These are phyloP conservation scores for Aureococcus anophagefferens DNA, from an alignment of 108 stramenopile species.

Conservation along the genomic window DNA sequence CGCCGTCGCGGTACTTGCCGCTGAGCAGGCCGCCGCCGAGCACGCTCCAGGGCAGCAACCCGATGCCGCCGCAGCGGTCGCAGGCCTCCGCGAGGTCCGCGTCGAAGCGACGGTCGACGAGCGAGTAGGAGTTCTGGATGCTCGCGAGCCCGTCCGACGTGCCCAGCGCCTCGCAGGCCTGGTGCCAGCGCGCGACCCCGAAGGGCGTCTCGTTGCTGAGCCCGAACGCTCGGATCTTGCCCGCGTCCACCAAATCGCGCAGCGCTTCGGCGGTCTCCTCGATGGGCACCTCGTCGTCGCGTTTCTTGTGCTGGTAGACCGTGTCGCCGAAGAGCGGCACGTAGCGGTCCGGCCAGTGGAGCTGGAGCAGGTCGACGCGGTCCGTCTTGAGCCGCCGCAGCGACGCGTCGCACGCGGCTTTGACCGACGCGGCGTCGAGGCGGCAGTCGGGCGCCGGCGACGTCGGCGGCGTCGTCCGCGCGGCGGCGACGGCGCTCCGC, in stretches of 20 bases:
- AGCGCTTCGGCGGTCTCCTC: constrained; percentile 69
- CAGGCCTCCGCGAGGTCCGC: constrained; percentile 72
- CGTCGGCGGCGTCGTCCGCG: constrained; percentile 18
- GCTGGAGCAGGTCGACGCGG: constrained; percentile 82
- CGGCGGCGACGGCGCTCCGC: constrained; percentile 24
- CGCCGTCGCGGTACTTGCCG: constrained; percentile 29
- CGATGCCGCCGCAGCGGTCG: constrained; percentile 67
- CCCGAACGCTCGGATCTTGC: constrained; percentile 72
- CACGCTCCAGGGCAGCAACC: constrained; percentile 70
- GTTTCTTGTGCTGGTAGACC: constrained; percentile 48
- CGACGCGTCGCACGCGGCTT: constrained; percentile 46
- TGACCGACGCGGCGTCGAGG: constrained; percentile 21
- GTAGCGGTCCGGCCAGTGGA: constrained; percentile 84
- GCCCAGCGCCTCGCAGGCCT: constrained; percentile 50
- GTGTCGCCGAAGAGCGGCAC: constrained; percentile 62
- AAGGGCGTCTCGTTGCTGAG: constrained; percentile 84
- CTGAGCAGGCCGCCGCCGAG: constrained; percentile 75
- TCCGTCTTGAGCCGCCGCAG: constrained; percentile 68
- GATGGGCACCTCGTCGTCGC: constrained; percentile 48
- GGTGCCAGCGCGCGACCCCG: constrained; percentile 64
- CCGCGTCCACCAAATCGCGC: constrained; percentile 57
- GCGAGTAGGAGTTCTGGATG: constrained; percentile 74
- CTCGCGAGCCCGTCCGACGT: constrained; percentile 63
- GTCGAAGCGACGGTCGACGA: constrained; percentile 79
- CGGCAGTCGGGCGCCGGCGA: constrained; percentile 31